phyloP scores from a whole-genome alignment of 352 stramenopile genomes.

The Phytophthora quininea region DNA sequence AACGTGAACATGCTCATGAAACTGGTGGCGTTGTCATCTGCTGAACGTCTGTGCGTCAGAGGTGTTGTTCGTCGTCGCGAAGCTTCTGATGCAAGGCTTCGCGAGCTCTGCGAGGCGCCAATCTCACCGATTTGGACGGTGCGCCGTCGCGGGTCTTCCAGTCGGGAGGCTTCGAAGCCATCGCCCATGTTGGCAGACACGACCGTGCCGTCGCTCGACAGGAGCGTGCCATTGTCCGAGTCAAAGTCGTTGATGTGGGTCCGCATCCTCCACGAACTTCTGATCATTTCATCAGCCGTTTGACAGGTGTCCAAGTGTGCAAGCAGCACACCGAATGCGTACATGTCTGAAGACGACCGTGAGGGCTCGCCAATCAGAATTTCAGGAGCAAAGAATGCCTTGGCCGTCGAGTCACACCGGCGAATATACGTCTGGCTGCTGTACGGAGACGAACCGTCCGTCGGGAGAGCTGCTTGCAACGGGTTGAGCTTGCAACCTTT shows the following conservation, averaged over 20 bases:
- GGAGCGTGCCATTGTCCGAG: conserved; percentile 34
- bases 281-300: conserved; percentile 69
- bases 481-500: conserved; percentile 86
- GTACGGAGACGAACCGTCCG: conserved; percentile 38
- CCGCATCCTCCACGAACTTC: conserved; percentile 59
- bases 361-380: conserved; percentile 51
- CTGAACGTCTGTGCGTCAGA: conserved; percentile 22
- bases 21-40: conserved; percentile 41
- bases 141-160: conserved; percentile 30
- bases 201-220: conserved; percentile 37
- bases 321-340: conserved; percentile 73
- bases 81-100: conserved; percentile 28
- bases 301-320: conserved; percentile 63
- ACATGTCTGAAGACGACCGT: conserved; percentile 70
- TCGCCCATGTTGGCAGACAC: conserved; percentile 14
- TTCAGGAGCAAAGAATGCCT: conserved; percentile 62
- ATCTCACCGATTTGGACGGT: conserved; percentile 29
- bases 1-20: conserved; percentile 74
- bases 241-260: conserved; percentile 41
- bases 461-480: conserved; percentile 65
- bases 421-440: conserved; percentile 35
- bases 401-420: conserved; percentile 35
- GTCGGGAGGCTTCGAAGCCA: background rate
- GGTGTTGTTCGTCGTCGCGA: conserved; percentile 40
- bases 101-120: conserved; percentile 19